phyloP scores from a whole-genome alignment of 345 rosid genomes.

The Stellera chamaejasme region DNA sequence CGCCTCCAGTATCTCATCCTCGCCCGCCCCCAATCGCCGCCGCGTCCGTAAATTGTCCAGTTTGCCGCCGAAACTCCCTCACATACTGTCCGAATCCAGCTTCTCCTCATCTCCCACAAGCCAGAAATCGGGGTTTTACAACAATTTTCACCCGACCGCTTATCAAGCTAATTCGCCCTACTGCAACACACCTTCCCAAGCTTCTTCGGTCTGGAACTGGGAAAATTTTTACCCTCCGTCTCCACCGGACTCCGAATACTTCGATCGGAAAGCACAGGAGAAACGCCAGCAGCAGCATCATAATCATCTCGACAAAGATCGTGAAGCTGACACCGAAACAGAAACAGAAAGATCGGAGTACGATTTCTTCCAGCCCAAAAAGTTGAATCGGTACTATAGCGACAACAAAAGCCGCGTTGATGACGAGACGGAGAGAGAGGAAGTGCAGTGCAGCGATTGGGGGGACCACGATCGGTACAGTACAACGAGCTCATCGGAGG shows the following conservation, averaged over 20 bases:
- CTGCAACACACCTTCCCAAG: conserved; percentile 71
- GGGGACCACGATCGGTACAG: conserved; percentile 74
- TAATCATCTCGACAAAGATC: conserved; percentile 18
- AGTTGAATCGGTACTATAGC: conserved; percentile 14
- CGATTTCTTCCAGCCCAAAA: conserved; percentile 39
- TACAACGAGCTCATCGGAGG: conserved; percentile 50
- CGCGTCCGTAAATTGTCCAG: conserved; percentile 17
- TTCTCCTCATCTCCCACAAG: conserved; percentile 58
- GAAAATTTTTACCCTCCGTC: conserved; percentile 94
- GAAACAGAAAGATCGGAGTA: conserved; percentile 66
- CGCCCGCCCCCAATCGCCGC: conserved; percentile 24
- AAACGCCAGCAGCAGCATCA: conserved; percentile 17
- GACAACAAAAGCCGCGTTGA: conserved; percentile 18
- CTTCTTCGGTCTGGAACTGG: conserved; percentile 98
- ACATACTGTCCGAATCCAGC: conserved; percentile 86
- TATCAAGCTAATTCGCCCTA: conserved; percentile 59
- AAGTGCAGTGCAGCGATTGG: conserved; percentile 97
- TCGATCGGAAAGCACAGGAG: conserved; percentile 36
- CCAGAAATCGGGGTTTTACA: conserved; percentile 40
- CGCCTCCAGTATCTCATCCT: conserved; percentile 18
- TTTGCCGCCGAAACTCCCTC: conserved; percentile 52
- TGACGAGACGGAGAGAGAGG: conserved; percentile 76
- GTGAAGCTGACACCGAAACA: conserved; percentile 20
- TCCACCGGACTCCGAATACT: conserved; percentile 87
- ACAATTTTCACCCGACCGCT: conserved; percentile 55